A percentile compares a stretch with the other conserved stretches of the same genome.
Conservation (phyloP, 2,329 filamentous ascomycete genomes). For the Macrophomina tecta region DNA sequence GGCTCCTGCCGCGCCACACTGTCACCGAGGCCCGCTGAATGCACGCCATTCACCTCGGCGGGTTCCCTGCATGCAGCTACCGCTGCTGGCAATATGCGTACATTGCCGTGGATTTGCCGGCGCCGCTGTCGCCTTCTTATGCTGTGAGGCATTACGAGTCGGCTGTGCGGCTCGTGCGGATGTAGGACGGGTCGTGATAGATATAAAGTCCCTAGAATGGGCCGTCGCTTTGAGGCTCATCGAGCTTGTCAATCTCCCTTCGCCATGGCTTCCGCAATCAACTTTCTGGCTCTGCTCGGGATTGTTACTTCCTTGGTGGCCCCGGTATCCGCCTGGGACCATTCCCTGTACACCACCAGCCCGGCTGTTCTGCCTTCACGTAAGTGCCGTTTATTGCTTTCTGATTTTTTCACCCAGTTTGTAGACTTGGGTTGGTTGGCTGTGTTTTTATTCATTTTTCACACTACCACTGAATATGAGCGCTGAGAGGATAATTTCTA, state of each 20-base stretch:
- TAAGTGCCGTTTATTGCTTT: background rate
- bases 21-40: slow-evolving; percentile 1
- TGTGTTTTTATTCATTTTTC: no score
- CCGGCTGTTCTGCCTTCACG: slow-evolving; percentile 22
- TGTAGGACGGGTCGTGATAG: background rate
- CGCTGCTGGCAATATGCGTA: background rate
- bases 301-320: slow-evolving; percentile 17
- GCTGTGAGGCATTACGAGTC: slow-evolving; percentile 5
- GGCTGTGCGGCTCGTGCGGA: background rate
- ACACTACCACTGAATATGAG: background rate
- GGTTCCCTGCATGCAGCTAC: background rate
- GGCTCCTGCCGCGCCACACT: slow-evolving; percentile 1
- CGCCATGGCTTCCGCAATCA: slow-evolving; percentile 23
- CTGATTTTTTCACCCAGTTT: no score
- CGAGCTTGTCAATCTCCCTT: slow-evolving; percentile 16
- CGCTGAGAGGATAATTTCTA: background rate
- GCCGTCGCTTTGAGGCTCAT: background rate
- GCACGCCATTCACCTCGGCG: slow-evolving; percentile 13
- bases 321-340: slow-evolving; percentile 23
- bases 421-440: background rate
- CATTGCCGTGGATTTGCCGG: slow-evolving; percentile 17
- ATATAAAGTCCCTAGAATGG: slow-evolving; percentile 14
- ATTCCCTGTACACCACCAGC: slow-evolving; percentile 23
- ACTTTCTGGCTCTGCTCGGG: slow-evolving; percentile 24
- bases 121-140: background rate